These are phyloP conservation scores for Salinomyces thailandicus DNA, from an alignment of 2,329 filamentous ascomycete genomes.

Conservation along the genomic window DNA sequence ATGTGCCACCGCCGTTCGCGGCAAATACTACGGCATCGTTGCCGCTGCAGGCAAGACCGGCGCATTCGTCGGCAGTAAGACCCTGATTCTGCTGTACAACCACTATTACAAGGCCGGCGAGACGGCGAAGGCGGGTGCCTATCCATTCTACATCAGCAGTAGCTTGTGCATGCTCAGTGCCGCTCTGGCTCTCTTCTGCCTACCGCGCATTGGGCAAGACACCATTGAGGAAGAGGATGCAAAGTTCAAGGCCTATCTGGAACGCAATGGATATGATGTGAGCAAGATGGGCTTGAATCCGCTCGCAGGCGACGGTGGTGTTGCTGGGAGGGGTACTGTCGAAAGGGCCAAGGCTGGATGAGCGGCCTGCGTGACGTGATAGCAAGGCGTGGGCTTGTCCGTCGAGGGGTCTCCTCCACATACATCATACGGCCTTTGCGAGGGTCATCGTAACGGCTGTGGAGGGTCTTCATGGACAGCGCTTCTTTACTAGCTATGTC, in stretches of 20 bases:
- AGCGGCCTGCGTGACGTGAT: no score
- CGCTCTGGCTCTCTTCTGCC: constrained; percentile 47
- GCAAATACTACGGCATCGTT: constrained; percentile 61
- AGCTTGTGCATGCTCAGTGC: constrained; percentile 67
- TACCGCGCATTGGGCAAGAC: constrained; percentile 67
- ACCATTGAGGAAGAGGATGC: constrained; percentile 71
- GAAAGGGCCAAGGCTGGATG: no score
- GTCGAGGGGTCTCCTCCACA: no score
- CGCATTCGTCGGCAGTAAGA: constrained; percentile 65
- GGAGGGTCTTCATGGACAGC: no score
- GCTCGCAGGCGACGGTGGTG: no score
- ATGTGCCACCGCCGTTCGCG: constrained; percentile 64
- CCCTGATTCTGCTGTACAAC: constrained; percentile 8
- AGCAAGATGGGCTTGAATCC: constrained; percentile 21
- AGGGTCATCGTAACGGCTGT: no score
- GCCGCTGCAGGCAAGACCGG: constrained; percentile 61
- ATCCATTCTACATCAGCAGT: constrained; percentile 78
- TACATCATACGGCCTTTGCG: no score
- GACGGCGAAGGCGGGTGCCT: constrained; percentile 53
- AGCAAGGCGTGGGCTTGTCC: no score
- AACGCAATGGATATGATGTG: constrained; percentile 64
- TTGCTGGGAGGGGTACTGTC: no score
- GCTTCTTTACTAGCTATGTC: no score
- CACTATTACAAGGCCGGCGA: constrained; percentile 33
- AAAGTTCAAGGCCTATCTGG: constrained; percentile 63